phyloP scores from a whole-genome alignment of 2,329 filamentous ascomycete species.

The Aspergillus tamarii region DNA sequence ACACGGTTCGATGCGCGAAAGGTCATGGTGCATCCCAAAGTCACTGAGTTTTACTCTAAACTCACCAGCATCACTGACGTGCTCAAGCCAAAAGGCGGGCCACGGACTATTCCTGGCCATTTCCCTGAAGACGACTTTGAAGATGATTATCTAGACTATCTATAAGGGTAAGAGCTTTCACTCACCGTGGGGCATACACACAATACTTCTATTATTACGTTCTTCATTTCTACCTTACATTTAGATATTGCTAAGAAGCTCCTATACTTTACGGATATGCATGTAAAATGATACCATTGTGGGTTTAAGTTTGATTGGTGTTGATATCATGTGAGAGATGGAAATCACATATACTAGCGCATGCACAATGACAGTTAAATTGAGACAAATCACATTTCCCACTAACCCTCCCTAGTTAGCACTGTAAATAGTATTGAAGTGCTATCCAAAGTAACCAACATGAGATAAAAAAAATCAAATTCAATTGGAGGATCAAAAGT shows the following conservation, averaged over 20 bases:
- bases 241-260: neutral
- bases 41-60: slow-evolving; percentile 82
- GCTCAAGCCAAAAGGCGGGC: slow-evolving; percentile 30
- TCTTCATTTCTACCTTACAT: neutral
- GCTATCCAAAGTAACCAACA: neutral
- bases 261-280: neutral
- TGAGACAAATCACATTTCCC: neutral
- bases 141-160: slow-evolving; percentile 43
- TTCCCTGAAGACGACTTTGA: slow-evolving; percentile 47
- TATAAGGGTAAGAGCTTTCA: slow-evolving; percentile 12
- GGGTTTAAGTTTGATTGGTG: neutral
- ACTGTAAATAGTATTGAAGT: neutral
- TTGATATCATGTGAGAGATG: neutral
- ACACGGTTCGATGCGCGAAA: slow-evolving; percentile 84
- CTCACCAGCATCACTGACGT: slow-evolving; percentile 72
- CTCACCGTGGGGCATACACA: neutral
- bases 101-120: slow-evolving; percentile 35
- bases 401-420: neutral
- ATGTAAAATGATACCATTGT: slow-evolving; percentile 4
- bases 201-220: neutral
- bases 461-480: neutral
- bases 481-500: neutral
- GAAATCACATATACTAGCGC: neutral
- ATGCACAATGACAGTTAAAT: neutral
- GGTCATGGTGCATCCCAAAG: slow-evolving; percentile 90